phyloP scores from a whole-genome alignment of 2,329 filamentous ascomycete genomes.

The Chalaropsis ovoidea region DNA sequence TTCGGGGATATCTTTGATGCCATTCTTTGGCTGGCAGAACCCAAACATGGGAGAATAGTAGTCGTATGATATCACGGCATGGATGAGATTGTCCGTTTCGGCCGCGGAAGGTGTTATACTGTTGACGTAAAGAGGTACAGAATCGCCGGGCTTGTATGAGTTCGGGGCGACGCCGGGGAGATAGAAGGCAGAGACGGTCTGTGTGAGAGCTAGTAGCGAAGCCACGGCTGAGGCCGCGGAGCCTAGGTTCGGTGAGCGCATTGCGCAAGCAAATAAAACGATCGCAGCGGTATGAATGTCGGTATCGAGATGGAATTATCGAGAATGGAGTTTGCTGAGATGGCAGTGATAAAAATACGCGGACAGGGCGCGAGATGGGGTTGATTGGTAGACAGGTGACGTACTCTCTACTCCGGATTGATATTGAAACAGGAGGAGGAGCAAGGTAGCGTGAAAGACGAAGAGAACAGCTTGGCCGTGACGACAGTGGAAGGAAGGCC shows the following conservation, averaged over 20 bases:
- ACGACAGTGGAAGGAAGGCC: neutral
- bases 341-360: neutral
- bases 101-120: conserved; percentile 77
- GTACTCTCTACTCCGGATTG: neutral
- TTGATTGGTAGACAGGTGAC: conserved; percentile 12
- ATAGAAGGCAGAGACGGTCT: conserved; percentile 68
- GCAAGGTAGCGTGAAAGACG: neutral
- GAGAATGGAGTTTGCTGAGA: neutral
- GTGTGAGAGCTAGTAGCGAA: conserved; percentile 43
- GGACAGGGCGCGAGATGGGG: neutral
- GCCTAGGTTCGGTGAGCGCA: conserved; percentile 20
- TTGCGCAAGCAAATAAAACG: conserved; percentile 8
- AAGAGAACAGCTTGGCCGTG: conserved; percentile 19
- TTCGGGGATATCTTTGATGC: conserved; percentile 60
- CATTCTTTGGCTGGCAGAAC: conserved; percentile 72
- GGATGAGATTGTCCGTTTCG: conserved; percentile 65
- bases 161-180: conserved; percentile 91
- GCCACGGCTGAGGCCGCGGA: conserved; percentile 37
- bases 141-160: conserved; percentile 70
- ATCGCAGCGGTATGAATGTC: neutral
- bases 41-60: conserved; percentile 85
- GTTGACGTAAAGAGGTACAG: conserved; percentile 85
- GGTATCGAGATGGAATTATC: neutral
- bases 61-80: conserved; percentile 90
- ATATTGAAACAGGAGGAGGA: neutral